phyloP scores from a whole-genome alignment of 495 filamentous ascomycete species.

The Bryoglossum gracile region DNA sequence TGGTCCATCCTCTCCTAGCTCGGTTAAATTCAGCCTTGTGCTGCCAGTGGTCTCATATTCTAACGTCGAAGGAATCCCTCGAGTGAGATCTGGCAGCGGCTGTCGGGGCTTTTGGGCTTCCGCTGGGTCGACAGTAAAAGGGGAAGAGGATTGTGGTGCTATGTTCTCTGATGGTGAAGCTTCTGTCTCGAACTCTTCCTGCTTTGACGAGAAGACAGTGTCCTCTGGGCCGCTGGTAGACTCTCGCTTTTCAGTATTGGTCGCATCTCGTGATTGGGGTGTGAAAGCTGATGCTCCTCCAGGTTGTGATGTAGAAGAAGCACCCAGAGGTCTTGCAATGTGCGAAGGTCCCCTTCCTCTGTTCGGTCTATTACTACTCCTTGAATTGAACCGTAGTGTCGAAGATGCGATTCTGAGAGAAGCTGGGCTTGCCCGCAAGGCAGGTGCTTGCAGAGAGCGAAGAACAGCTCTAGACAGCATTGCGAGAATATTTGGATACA shows the following conservation, averaged over 20 bases:
- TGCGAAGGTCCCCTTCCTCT: constrained; percentile 34
- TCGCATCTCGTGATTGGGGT: constrained; percentile 4
- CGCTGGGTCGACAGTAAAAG: constrained; percentile 21
- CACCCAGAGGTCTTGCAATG: constrained; percentile 32
- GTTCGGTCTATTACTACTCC: constrained; percentile 21
- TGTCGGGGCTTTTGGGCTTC: constrained; percentile 28
- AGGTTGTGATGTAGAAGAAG: constrained; percentile 6
- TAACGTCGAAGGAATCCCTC: constrained; percentile 85
- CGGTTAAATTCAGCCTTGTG: constrained; percentile 49
- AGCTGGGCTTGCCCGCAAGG: constrained; percentile 10
- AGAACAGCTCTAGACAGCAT: constrained; percentile 22
- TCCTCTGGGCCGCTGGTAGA: constrained; percentile 22
- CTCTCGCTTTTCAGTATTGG: constrained; percentile 26
- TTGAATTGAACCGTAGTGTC: constrained; percentile 22
- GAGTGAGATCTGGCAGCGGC: constrained; percentile 78
- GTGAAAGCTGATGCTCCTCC: constrained; percentile 6
- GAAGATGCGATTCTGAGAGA: constrained; percentile 17
- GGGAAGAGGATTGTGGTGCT: constrained; percentile 27
- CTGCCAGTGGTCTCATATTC: constrained; percentile 57
- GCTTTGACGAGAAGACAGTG: constrained; percentile 35
- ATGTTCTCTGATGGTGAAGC: constrained; percentile 34
- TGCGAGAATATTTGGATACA: constrained; percentile 1
- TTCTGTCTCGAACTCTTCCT: constrained; percentile 39
- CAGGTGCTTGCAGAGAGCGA: constrained; percentile 17
- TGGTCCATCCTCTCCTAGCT: constrained; percentile 46